These are phyloP conservation scores for Avena atlantica DNA, from an alignment of 176 grass and related monocot genomes.

Conservation along the genomic window DNA sequence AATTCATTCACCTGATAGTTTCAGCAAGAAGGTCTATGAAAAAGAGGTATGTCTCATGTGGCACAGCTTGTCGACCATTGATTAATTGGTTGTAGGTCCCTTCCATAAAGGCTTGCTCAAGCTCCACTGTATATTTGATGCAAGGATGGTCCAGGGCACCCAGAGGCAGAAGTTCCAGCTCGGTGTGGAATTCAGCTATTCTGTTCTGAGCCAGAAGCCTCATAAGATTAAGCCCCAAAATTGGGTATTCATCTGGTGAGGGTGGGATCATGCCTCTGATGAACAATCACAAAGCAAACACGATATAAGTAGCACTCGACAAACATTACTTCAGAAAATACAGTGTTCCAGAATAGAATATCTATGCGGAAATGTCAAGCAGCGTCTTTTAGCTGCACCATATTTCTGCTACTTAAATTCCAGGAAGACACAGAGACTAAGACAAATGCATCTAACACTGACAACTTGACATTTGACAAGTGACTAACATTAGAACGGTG, in stretches of 20 bases:
- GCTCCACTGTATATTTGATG: conserved; percentile 71
- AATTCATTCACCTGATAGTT: conserved; percentile 58
- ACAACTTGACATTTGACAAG: not conserved
- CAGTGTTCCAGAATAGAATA: not conserved
- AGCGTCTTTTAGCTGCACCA: not conserved
- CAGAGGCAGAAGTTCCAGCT: conserved; percentile 71
- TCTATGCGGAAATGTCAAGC: not conserved
- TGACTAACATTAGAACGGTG: not conserved
- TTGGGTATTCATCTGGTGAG: conserved; percentile 71
- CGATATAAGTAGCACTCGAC: not conserved
- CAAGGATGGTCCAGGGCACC: conserved; percentile 68
- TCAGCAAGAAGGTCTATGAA: conserved; percentile 77
- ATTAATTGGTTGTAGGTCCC: conserved; percentile 67
- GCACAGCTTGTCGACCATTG: conserved; percentile 53
- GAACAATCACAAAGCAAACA: not conserved
- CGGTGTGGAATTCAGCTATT: conserved; percentile 84
- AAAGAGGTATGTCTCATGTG: conserved; percentile 78
- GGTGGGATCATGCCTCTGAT: conserved; percentile 66
- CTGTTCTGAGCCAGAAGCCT: conserved; percentile 72
- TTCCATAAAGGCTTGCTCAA: conserved; percentile 86
- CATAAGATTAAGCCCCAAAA: conserved; percentile 78
- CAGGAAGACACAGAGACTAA: not conserved
- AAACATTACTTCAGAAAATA: conserved; percentile 17
- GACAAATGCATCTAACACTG: not conserved
- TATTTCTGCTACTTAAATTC: not conserved